phyloP scores from a whole-genome alignment of 163 green algal species.

The Scenedesmus sp. region DNA sequence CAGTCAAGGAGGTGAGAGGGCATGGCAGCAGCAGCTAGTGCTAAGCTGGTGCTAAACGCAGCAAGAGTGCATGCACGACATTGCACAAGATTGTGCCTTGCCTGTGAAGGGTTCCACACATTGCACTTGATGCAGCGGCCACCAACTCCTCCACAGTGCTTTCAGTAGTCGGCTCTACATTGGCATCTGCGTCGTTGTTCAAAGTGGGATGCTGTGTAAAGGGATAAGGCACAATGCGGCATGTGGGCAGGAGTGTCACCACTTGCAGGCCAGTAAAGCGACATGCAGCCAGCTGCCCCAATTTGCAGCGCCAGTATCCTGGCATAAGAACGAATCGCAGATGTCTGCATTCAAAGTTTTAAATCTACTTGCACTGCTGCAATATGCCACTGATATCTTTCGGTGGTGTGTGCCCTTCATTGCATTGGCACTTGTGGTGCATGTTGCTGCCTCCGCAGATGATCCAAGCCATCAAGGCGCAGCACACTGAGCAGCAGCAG shows the following conservation, averaged over 20 bases:
- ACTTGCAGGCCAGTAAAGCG: too few species aligned
- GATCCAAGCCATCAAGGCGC: slow-evolving; percentile 46
- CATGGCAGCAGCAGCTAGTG: background rate
- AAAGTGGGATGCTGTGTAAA: too few species aligned
- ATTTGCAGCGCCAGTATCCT: too few species aligned
- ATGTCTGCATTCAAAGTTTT: too few species aligned
- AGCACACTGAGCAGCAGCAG: slow-evolving; percentile 36
- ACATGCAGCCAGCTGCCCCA: too few species aligned
- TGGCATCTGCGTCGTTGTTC: too few species aligned
- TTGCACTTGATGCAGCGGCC: background rate
- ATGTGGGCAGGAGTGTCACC: too few species aligned
- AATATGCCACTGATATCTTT: background rate
- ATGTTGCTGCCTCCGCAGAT: slow-evolving; percentile 28
- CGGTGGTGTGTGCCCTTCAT: background rate
- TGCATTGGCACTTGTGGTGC: background rate
- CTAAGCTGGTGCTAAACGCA: too few species aligned
- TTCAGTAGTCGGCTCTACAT: too few species aligned
- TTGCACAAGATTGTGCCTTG: background rate
- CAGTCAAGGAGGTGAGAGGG: slow-evolving; percentile 37
- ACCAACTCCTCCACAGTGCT: background rate
- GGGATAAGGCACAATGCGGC: too few species aligned
- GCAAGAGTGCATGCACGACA: background rate
- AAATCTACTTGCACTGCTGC: too few species aligned
- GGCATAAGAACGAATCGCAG: too few species aligned
- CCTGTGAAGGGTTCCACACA: background rate